Conservation (phyloP, 1,139 yeast genomes). For the Yamadazyma spencermartinsiae region DNA sequence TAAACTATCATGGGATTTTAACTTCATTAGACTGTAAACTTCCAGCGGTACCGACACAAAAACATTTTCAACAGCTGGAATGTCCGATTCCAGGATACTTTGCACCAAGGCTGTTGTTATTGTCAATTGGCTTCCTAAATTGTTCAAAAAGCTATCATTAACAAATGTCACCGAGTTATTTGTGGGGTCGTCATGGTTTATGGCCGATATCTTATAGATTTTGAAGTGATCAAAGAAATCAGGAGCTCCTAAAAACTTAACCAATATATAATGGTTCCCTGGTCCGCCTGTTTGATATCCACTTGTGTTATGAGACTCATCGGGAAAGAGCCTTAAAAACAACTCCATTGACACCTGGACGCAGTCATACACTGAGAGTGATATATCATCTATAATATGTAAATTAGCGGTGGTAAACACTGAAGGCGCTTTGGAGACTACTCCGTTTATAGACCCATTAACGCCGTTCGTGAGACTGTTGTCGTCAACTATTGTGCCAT, state of each 20-base stretch:
- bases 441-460: background rate
- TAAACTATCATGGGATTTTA: conserved; percentile 24
- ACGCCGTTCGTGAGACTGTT: background rate
- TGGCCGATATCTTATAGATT: conserved; percentile 36
- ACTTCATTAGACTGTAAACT: conserved; percentile 39
- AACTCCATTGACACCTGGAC: conserved; percentile 38
- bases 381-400: conserved; percentile 33
- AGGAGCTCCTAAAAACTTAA: conserved; percentile 48
- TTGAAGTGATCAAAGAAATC: conserved; percentile 37
- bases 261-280: conserved; percentile 29
- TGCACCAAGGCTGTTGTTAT: conserved; percentile 33
- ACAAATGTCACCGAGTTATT: conserved; percentile 34
- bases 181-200: conserved; percentile 22
- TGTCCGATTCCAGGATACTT: conserved; percentile 25
- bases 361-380: conserved; percentile 26
- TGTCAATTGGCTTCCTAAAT: conserved; percentile 35
- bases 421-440: conserved; percentile 4
- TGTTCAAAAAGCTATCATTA: conserved; percentile 36
- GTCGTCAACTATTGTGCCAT: background rate
- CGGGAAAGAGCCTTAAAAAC: conserved; percentile 34
- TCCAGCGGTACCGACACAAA: conserved; percentile 47
- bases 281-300: no score
- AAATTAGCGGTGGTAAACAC: conserved; percentile 28
- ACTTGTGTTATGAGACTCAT: conserved; percentile 12
- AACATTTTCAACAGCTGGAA: conserved; percentile 32